Conservation (phyloP, 208 protist genomes). For the Leishmania amazonensis region DNA sequence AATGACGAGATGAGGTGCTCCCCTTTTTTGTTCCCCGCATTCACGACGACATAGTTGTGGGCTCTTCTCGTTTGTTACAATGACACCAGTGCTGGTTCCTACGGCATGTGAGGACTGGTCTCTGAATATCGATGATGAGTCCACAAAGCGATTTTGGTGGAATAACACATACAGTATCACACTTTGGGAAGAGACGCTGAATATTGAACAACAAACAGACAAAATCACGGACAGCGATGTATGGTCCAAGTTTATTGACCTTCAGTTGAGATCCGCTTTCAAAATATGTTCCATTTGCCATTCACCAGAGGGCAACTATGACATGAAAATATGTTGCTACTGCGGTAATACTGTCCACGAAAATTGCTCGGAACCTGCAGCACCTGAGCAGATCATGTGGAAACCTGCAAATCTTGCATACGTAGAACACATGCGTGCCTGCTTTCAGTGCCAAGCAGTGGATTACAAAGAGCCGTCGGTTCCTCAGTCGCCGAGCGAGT, state of each 20-base stretch:
- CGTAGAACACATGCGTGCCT: constrained; percentile 47
- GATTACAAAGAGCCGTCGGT: constrained; percentile 15
- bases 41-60: not conserved
- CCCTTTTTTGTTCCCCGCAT: not conserved
- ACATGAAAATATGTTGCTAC: constrained; percentile 83
- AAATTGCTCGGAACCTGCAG: constrained; percentile 51
- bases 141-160: constrained; percentile 71
- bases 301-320: constrained; percentile 60
- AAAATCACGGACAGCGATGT: constrained; percentile 54
- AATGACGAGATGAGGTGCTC: not conserved
- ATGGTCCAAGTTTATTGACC: constrained; percentile 66
- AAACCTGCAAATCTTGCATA: constrained; percentile 69
- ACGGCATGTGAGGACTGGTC: constrained; percentile 77
- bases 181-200: constrained; percentile 61
- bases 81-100: constrained; percentile 36
- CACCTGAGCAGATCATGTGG: constrained; percentile 51
- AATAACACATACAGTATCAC: constrained; percentile 75
- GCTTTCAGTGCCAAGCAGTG: constrained; percentile 55
- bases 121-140: constrained; percentile 56
- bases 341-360: constrained; percentile 66
- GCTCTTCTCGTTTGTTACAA: constrained; percentile 16
- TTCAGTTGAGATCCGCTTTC: constrained; percentile 61
- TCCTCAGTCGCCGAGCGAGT: constrained; percentile 12
- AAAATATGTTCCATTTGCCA: constrained; percentile 74
- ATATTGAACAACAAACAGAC: constrained; percentile 31